Evolutionary conservation across 1,284 basidiomycete genomes (phyloP).

Genomic region (Leccinum variabile): DNA sequence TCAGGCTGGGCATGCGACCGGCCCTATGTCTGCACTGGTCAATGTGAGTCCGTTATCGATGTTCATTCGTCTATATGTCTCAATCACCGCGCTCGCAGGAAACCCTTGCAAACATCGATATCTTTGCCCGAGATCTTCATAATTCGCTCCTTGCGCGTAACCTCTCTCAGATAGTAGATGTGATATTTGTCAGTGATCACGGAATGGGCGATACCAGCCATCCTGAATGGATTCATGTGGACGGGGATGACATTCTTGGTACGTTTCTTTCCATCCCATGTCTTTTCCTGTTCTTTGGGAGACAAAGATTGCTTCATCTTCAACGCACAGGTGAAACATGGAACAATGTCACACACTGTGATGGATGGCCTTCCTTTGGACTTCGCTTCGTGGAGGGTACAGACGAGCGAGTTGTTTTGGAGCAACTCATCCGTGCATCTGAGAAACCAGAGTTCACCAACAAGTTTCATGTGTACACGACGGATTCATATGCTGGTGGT

Average conservation of each 20-base stretch:
- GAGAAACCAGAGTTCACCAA: conserved; percentile 34
- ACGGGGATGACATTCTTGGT: conserved; percentile 67
- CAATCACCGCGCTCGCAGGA: conserved; percentile 39
- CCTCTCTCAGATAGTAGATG: conserved; percentile 79
- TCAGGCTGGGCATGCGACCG: conserved; percentile 78
- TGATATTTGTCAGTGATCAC: conserved; percentile 91
- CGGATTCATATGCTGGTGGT: conserved; percentile 47
- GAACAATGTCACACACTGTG: conserved; percentile 27
- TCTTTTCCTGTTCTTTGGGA: not conserved
- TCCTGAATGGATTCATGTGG: conserved; percentile 75
- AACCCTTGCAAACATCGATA: conserved; percentile 70
- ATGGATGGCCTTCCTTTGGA: conserved; percentile 84
- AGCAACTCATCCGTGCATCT: conserved; percentile 50
- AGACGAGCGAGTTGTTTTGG: conserved; percentile 57
- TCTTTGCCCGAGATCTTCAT: conserved; percentile 72
- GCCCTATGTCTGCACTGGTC: conserved; percentile 72
- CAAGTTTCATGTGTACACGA: conserved; percentile 78
- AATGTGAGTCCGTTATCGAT: conserved; percentile 48
- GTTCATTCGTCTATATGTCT: not conserved
- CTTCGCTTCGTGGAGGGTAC: conserved; percentile 66
- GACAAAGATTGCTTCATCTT: not conserved
- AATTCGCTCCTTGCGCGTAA: conserved; percentile 67
- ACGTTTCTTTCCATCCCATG: not conserved
- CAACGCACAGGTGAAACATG: conserved; percentile 26
- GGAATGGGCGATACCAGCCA: conserved; percentile 89